Evolutionary conservation across 2,329 filamentous ascomycete genomes (phyloP).

Genomic region (Madurella mycetomatis): DNA sequence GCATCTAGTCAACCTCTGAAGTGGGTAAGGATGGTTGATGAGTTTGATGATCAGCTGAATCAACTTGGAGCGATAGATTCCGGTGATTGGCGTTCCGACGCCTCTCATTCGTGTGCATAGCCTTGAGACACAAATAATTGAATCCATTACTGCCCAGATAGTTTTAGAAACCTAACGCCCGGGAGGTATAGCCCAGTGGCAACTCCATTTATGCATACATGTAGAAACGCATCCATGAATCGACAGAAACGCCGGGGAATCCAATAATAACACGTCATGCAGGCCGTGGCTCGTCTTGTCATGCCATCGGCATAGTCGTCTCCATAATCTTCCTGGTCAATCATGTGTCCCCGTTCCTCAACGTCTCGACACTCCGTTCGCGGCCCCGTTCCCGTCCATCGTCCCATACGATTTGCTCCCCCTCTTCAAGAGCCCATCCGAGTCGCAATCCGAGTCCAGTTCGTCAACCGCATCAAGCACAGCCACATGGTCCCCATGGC

Average conservation of each 20-base stretch:
- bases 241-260: background rate
- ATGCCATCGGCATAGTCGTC: background rate
- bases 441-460: background rate
- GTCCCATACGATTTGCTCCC: background rate
- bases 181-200: background rate
- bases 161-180: background rate
- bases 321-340: background rate
- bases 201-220: background rate
- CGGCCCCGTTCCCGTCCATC: constrained; percentile 2
- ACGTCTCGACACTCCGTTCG: background rate
- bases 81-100: too few relatives aligned
- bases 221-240: background rate
- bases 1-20: too few relatives aligned
- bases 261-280: background rate
- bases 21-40: too few relatives aligned
- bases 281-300: background rate
- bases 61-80: too few relatives aligned
- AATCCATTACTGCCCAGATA: background rate
- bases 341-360: background rate
- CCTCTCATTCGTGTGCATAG: too few relatives aligned
- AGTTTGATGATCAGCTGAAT: too few relatives aligned
- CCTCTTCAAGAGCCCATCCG: background rate
- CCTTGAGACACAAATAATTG: background rate
- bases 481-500: constrained; percentile 3
- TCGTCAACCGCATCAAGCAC: constrained; percentile 3